These are phyloP conservation scores for Penicillium paradoxum DNA, from an alignment of 495 filamentous ascomycete species.

Conservation along the genomic window DNA sequence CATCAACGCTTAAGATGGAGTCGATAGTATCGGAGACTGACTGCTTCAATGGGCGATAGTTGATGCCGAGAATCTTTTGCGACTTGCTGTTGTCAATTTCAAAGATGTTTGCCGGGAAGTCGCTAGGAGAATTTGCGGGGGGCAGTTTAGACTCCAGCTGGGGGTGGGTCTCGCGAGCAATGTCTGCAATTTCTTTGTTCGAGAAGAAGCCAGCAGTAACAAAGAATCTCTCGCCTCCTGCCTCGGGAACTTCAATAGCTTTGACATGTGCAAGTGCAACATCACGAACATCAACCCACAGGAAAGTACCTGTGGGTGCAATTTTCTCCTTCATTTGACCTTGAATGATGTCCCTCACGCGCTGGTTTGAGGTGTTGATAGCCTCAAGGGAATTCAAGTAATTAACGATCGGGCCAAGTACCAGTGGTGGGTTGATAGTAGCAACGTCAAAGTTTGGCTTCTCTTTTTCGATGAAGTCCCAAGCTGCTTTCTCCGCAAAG, in stretches of 20 bases:
- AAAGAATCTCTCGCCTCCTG: slow-evolving; percentile 68
- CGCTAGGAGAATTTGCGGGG: slow-evolving; percentile 38
- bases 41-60: slow-evolving; percentile 50
- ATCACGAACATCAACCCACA: slow-evolving; percentile 68
- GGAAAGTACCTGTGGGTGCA: slow-evolving; percentile 48
- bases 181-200: slow-evolving; percentile 61
- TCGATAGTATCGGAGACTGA: slow-evolving; percentile 54
- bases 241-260: slow-evolving; percentile 62
- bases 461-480: slow-evolving; percentile 75
- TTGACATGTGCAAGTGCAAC: slow-evolving; percentile 67
- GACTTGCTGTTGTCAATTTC: slow-evolving; percentile 51
- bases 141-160: slow-evolving; percentile 59
- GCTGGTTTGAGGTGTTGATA: slow-evolving; percentile 65
- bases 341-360: slow-evolving; percentile 49
- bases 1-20: slow-evolving; percentile 47
- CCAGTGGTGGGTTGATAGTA: slow-evolving; percentile 68
- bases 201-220: slow-evolving; percentile 57
- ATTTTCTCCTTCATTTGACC: slow-evolving; percentile 63
- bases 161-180: slow-evolving; percentile 60
- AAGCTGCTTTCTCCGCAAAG: slow-evolving; percentile 66
- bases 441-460: slow-evolving; percentile 72
- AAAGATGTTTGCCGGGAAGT: slow-evolving; percentile 36
- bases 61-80: slow-evolving; percentile 53
- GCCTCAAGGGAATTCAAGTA: slow-evolving; percentile 61
- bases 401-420: slow-evolving; percentile 64